Evolutionary conservation across 73 alveolate genomes (phyloP), one percentile per base, ranked within the genome.

Genomic region (Paramecium sexaurelia): DNA sequence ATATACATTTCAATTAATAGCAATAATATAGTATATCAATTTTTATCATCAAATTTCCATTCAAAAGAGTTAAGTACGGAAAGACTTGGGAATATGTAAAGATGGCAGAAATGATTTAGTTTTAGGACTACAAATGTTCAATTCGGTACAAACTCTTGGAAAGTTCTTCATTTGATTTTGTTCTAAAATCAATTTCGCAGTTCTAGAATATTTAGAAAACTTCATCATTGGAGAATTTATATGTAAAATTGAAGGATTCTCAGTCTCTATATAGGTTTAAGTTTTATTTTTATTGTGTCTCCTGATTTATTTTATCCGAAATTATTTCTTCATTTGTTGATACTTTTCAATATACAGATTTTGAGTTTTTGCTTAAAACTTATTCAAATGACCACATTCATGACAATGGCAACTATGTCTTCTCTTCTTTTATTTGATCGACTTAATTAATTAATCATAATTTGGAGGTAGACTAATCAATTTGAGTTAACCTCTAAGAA

Each of bases 391-490:
- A 1, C 83, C 83, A 61, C 83, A 61, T 29, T 61, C 83, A 29
- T 61, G 5, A 61, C 83, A 61, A 61, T 32, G 26, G 24, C 83
- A 61, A 61, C 83, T 61, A 61, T 61, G 19, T 8, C 83, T 61
- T 61, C 83, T 61, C 6, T 61, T 61, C 43, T 61, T 61, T 26
- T 61, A 1, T 20, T 32, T 61, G 11, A 61, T 61, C 43, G 11
- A 2, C 20, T 10, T 5, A 6, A 61, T 29, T 61, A 22, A 61
- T 32, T 61, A 26, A 61, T 61, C 39, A 29, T 61, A 32, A 61
- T 29, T 32, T 29, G 83, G 83, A 61, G 83, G 83, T 61, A 61
- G 83, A 61, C 83, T 61, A 11, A 61, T 61, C 43, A 61, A 61
- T 61, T 61, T 61, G 19, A 32, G 83, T 61, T 61, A 29, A 3